phyloP scores from a whole-genome alignment of 2,329 filamentous ascomycete species.

The Fusarium stilboides region DNA sequence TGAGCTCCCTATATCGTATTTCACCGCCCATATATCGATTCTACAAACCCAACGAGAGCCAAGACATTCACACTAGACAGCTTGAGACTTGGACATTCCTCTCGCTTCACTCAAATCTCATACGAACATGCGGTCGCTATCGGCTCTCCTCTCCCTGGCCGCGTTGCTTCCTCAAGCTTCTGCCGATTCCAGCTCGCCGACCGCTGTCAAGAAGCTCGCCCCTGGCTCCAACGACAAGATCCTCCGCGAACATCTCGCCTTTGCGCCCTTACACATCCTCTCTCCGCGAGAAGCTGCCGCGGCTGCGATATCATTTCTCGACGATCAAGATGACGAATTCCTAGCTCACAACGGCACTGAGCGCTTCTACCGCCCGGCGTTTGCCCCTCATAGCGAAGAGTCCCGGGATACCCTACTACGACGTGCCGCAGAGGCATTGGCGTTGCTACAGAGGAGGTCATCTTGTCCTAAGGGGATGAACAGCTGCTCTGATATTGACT shows the following conservation, averaged over 20 bases:
- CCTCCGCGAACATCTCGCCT: conserved; percentile 75
- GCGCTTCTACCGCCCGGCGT: conserved; percentile 64
- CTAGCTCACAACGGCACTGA: conserved; percentile 35
- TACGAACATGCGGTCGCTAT: conserved; percentile 58
- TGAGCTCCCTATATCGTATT: conserved; percentile 17
- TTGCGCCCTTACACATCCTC: conserved; percentile 53
- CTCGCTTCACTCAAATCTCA: neutral
- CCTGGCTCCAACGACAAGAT: conserved; percentile 81
- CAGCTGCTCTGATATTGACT: conserved; percentile 74
- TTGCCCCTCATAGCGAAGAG: conserved; percentile 63
- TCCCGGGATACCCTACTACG: conserved; percentile 54
- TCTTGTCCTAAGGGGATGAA: conserved; percentile 79
- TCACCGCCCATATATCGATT: conserved; percentile 25
- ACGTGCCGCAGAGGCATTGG: conserved; percentile 63
- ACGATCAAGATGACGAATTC: conserved; percentile 48
- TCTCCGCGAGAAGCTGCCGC: conserved; percentile 51
- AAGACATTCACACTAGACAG: conserved; percentile 2
- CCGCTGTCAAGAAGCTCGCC: conserved; percentile 80
- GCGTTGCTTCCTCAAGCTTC: conserved; percentile 60
- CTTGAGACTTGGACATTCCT: conserved; percentile 1
- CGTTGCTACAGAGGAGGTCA: conserved; percentile 68
- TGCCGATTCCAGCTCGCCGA: conserved; percentile 62
- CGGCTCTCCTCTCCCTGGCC: conserved; percentile 62
- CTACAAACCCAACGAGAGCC: conserved; percentile 1
- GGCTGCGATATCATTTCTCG: conserved; percentile 51